Evolutionary conservation across 805 yeast genomes (phyloP).

Genomic region (Candida broadrunensis): DNA sequence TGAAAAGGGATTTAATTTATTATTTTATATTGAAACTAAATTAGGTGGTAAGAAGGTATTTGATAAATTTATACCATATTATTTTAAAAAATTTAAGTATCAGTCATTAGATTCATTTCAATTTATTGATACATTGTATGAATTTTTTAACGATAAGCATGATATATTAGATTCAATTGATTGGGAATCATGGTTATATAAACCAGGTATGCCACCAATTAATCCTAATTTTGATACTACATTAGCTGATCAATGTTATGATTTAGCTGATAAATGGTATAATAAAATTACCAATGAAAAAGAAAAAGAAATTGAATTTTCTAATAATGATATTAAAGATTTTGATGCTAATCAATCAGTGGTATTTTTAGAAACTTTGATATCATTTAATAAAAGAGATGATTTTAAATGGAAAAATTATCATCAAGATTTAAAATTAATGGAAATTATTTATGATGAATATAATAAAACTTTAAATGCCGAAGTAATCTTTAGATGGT

Average conservation of each 20-base stretch:
- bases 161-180: slow-evolving; percentile 65
- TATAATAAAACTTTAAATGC: slow-evolving; percentile 63
- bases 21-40: slow-evolving; percentile 67
- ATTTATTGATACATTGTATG: slow-evolving; percentile 74
- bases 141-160: slow-evolving; percentile 49
- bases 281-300: slow-evolving; percentile 25
- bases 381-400: slow-evolving; percentile 43
- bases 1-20: slow-evolving; percentile 82
- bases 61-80: slow-evolving; percentile 77
- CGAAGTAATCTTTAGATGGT: slow-evolving; percentile 80
- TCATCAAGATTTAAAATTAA: slow-evolving; percentile 29
- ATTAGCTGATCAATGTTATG: slow-evolving; percentile 69
- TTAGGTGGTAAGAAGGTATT: slow-evolving; percentile 65
- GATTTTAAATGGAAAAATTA: slow-evolving; percentile 36
- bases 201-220: slow-evolving; percentile 82
- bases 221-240: slow-evolving; percentile 78
- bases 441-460: slow-evolving; percentile 31
- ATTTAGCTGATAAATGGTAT: slow-evolving; percentile 66
- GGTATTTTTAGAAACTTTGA: slow-evolving; percentile 71
- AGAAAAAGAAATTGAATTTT: slow-evolving; percentile 27
- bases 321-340: slow-evolving; percentile 45
- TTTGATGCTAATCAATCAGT: slow-evolving; percentile 77
- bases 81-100: slow-evolving; percentile 68
- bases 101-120: slow-evolving; percentile 77
- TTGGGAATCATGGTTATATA: slow-evolving; percentile 81